Conservation (phyloP, 2,329 filamentous ascomycete species). For the Diaporthe vaccinii region DNA sequence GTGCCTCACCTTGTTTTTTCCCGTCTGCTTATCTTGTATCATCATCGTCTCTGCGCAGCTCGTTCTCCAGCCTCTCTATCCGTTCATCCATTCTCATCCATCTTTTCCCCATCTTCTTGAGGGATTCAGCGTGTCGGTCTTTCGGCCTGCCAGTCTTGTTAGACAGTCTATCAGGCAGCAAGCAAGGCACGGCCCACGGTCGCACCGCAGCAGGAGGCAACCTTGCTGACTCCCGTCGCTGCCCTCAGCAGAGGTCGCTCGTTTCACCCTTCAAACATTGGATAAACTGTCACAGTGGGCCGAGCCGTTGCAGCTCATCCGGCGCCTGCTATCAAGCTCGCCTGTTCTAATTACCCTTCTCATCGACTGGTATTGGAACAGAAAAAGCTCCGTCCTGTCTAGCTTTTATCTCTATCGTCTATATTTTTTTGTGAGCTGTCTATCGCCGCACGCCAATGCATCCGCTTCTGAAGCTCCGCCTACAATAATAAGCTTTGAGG, state of each 20-base stretch:
- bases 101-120: neutral
- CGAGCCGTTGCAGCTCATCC: neutral
- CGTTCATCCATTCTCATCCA: neutral
- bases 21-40: neutral
- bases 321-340: neutral
- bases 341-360: neutral
- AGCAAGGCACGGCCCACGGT: constrained; percentile 11
- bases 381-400: neutral
- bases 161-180: constrained; percentile 11
- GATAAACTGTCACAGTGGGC: constrained; percentile 12
- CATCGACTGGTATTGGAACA: neutral
- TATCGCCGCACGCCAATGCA: neutral
- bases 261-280: constrained; percentile 29
- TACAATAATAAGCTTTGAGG: constrained; percentile 22
- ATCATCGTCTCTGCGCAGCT: neutral
- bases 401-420: constrained; percentile 25
- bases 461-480: neutral
- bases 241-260: constrained; percentile 22
- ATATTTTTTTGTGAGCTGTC: constrained; percentile 8
- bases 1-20: neutral
- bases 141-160: neutral
- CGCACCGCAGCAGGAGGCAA: constrained; percentile 6
- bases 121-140: neutral
- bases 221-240: constrained; percentile 17
- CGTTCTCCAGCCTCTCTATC: neutral